Conservation (phyloP, 208 protist species). For the Blechomonas ayalai region DNA sequence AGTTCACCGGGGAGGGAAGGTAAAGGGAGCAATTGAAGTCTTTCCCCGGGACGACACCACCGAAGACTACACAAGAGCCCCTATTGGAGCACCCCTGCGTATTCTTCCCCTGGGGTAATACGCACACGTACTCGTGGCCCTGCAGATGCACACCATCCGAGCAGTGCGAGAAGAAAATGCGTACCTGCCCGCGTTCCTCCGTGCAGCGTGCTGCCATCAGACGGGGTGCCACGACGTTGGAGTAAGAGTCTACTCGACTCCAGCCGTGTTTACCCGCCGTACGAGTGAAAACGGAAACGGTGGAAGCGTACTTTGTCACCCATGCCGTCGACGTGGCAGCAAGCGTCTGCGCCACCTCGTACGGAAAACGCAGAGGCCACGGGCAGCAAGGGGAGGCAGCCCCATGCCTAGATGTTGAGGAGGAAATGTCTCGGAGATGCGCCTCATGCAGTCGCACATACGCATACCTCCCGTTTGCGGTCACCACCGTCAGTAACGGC, state of each 20-base stretch:
- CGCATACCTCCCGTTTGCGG: conserved; percentile 6
- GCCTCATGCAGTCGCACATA: too few species aligned
- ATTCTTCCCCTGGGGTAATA: background rate
- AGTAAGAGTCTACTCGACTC: conserved; percentile 27
- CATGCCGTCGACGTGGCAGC: conserved; percentile 11
- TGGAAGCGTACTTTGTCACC: conserved; percentile 40
- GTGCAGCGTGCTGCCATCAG: conserved; percentile 26
- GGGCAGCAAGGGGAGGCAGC: conserved; percentile 3
- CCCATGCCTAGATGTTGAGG: background rate
- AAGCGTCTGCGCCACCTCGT: conserved; percentile 34
- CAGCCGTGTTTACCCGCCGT: conserved; percentile 12
- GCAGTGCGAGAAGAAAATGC: conserved; percentile 45
- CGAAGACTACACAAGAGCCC: conserved; percentile 18
- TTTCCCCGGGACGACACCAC: conserved; percentile 32
- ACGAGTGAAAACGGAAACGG: conserved; percentile 32
- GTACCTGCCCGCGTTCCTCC: background rate
- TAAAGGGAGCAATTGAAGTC: conserved; percentile 59
- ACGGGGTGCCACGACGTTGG: conserved; percentile 43
- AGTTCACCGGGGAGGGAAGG: conserved; percentile 14
- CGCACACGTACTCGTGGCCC: conserved; percentile 6
- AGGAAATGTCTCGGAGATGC: too few species aligned
- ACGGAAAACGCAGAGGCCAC: conserved; percentile 36
- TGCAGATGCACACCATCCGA: conserved; percentile 36
- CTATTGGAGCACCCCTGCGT: background rate
- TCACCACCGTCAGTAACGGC: conserved; percentile 7